Evolutionary conservation across 208 protist species (phyloP), one percentile per base, ranked within the genome.

Genomic region (Vickermania spadyakhi): DNA sequence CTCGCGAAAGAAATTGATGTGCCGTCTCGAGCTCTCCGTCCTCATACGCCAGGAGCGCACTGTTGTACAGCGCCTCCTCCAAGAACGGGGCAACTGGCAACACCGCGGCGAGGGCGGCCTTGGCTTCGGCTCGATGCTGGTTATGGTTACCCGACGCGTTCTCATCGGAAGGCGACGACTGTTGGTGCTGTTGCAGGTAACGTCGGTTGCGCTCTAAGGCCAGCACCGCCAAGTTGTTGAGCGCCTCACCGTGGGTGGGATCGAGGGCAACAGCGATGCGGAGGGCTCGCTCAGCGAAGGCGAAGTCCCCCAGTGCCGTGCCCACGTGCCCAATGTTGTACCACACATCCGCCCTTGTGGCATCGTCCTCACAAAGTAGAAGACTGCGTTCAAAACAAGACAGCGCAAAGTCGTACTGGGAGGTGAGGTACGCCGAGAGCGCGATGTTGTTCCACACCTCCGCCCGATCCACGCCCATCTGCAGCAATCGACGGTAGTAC

Each of bases 371-470:
- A 55, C 85, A 83, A 21, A 82, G 60, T n/a, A 66, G 60, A 23
- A 97, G 58, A 18, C 91, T 92, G 3, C 81, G 73, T 58, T 97
- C 89, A 28, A 98, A 87, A 68, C 92, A 98, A 62, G 73, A 82
- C 4, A 98, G 80, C 14, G 88, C 81, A 51, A 98, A 82, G 66
- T 98, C 96, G 65, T 95, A 88, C 72, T 97, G 91, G 5, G 79
- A 91, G 21, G 89, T 76, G 78, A 93, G 94, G 70, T 97, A 97
- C 66, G 93, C 97, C 67, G 84, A 97, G 51, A 98, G 76, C 29
- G 87, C 96, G 31, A 98, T 66, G 70, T 98, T 98, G 52, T 90
- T 95, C 96, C 96, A 98, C 27, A 98, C 61, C 73, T 98, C 95
- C 5, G 87, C 63, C 25, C 62, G 93, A 59, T 89, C 68, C 21